Base-by-base conservation (phyloP, 2,329 filamentous ascomycete genomes). In the Ophiostoma angusticollis region DNA sequence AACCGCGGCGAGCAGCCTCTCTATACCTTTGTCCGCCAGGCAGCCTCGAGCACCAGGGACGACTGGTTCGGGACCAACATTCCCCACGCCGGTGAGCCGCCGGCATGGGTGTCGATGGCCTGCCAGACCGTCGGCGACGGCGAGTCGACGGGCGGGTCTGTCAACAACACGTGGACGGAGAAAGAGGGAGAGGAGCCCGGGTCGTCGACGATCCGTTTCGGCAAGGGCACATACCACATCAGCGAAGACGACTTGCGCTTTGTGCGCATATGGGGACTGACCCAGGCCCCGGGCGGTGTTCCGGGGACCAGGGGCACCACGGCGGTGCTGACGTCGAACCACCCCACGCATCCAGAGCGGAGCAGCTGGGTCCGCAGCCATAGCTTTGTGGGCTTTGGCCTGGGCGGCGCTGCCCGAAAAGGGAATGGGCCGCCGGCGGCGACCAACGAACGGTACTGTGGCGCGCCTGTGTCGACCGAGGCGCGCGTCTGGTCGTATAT, bases 401-500 rank as follows among this genome's bases (percentile, higher is more conserved):
- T n/a, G n/a, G n/a, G n/a, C n/a, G n/a, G n/a, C n/a, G n/a, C n/a
- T n/a, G n/a, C n/a, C n/a, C n/a, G n/a, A n/a, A n/a, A n/a, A n/a
- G n/a, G n/a, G n/a, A 41, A 0, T 22, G 27, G 13, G 23, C 13
- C 32, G 28, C 39, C 39, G 19, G 47, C 9, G 35, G 31, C 25
- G 2, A 14, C 14, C 29, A 6, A 1, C 32, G 27, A 2, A 8
- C 27, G 5, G n/a, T 12, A 4, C n/a, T n/a, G 13, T 16, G n/a
- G 22, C 22, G 9, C 39, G 6, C 16, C 35, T 30, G n/a, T 25
- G 12, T 46, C 47, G 12, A 43, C 70, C 2, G 72, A 77, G 51
- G 72, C 63, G 0, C 56, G 58, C 27, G 58, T 69, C 31, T 75
- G 71, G 64, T 67, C 74, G 44, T 72, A 67, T 63, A 70, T 75